Evolutionary conservation across 768 basidiomycete genomes (phyloP).

Genomic region (Punctularia strigosozonata): DNA sequence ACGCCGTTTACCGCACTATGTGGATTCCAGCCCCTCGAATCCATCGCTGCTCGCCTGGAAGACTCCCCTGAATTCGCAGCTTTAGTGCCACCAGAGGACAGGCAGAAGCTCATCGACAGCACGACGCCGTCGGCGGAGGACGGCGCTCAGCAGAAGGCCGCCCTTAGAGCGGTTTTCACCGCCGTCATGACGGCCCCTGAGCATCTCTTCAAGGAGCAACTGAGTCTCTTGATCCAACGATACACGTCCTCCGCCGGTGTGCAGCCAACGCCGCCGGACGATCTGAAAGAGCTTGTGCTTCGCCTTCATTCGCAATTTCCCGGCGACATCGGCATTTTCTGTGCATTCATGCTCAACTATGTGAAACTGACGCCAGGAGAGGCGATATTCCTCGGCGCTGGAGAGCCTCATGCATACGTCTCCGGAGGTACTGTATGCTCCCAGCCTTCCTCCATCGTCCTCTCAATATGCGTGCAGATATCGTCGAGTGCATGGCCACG

Average conservation of each 20-base stretch:
- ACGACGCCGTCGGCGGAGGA: slow-evolving; percentile 29
- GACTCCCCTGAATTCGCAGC: slow-evolving; percentile 65
- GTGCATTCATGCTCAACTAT: slow-evolving; percentile 82
- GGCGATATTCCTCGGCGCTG: slow-evolving; percentile 90
- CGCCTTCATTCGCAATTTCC: slow-evolving; percentile 67
- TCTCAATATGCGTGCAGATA: slow-evolving; percentile 40
- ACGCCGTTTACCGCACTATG: slow-evolving; percentile 86
- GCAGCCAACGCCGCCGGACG: slow-evolving; percentile 26
- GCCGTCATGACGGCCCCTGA: slow-evolving; percentile 76
- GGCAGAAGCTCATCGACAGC: slow-evolving; percentile 37
- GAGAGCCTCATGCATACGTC: slow-evolving; percentile 95
- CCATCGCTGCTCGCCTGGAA: slow-evolving; percentile 57
- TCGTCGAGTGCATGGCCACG: slow-evolving; percentile 98
- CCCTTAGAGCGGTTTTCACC: slow-evolving; percentile 67
- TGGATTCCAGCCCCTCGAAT: slow-evolving; percentile 76
- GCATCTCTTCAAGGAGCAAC: slow-evolving; percentile 35
- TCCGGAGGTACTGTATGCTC: slow-evolving; percentile 59
- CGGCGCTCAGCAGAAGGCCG: slow-evolving; percentile 40
- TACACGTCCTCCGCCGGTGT: slow-evolving; percentile 40
- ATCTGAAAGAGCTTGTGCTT: slow-evolving; percentile 51
- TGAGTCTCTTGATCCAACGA: slow-evolving; percentile 46
- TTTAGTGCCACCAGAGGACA: slow-evolving; percentile 50
- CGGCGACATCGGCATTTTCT: slow-evolving; percentile 88
- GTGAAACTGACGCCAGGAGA: slow-evolving; percentile 70
- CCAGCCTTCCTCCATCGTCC: background rate